Evolutionary conservation across 192 early-diverging fungal species (phyloP).

Genomic region (Entomortierella chlamydospora): DNA sequence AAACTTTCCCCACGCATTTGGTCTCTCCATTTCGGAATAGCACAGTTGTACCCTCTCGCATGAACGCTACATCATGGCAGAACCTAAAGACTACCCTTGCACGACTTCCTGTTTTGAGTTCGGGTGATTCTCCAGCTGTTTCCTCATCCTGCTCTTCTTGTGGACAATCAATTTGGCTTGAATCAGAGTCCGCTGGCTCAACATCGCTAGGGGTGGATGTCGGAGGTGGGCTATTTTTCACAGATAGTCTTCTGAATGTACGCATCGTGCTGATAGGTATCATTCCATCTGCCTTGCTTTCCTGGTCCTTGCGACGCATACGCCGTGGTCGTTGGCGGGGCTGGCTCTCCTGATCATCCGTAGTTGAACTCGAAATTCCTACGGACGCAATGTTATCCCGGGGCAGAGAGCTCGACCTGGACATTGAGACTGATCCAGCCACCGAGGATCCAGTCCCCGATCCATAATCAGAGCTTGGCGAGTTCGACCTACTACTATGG

Average conservation of each 20-base stretch:
- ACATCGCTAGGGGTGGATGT: background rate
- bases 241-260: conserved; percentile 28
- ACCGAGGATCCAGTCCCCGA: conserved; percentile 46
- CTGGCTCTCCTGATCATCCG: conserved; percentile 4
- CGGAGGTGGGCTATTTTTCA: background rate
- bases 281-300: conserved; percentile 19
- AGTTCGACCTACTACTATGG: conserved; percentile 15
- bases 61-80: conserved; percentile 70
- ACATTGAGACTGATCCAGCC: conserved; percentile 30
- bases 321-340: background rate
- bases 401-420: conserved; percentile 31
- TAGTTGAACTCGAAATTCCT: background rate
- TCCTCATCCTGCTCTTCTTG: background rate
- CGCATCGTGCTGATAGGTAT: conserved; percentile 42
- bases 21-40: conserved; percentile 71
- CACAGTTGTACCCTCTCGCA: conserved; percentile 67
- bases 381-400: background rate
- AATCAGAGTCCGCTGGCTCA: background rate
- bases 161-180: background rate
- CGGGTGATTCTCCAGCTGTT: conserved; percentile 9
- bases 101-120: conserved; percentile 59
- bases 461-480: conserved; percentile 46
- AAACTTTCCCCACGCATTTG: conserved; percentile 78
- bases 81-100: conserved; percentile 67
- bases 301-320: background rate